Base-by-base conservation (phyloP, 2,329 filamentous ascomycete species). In the Aspergillus sp. region DNA sequence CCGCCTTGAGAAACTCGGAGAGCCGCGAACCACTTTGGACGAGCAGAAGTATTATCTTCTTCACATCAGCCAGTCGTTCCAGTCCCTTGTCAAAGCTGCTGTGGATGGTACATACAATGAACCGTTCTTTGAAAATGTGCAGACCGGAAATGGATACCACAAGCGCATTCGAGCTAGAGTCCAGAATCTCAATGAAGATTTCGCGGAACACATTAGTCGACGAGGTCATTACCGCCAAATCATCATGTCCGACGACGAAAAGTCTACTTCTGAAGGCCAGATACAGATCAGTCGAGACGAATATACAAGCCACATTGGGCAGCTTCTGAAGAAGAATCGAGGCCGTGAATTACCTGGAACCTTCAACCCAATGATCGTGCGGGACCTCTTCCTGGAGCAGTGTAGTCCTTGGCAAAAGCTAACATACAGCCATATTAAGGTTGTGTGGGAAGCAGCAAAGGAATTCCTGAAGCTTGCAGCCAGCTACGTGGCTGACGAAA, bases 351-450 rank as follows among this genome's bases (percentile, higher is more conserved):
- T 86, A 0, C 77, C 79, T 0, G 79, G 81, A 0, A 78, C 70
- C 0, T 83, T 80, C 60, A 82, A 82, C 49, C 75, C 81, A 0
- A 58, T 79, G 45, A 65, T 85, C 7, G 71, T 85, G 0, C 66
- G 68, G 0, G 75, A 83, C 26, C 59, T 86, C 0, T 86, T 86
- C 56, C 65, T 65, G 19, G 73, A 82, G 41, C 80, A 85, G 48
- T 80, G 74, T 0, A 46, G 53, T 5, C 74, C 73, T 0, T 86
- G 80, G 82, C 59, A 70, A 38, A 29, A 47, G 0, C 69, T 76
- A 3, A 67, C 62, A 2, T 46, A 39, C 2, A 39, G 50, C 0
- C 70, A 74, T 45, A 61, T 74, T 35, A 51, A 61, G 3, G 59
- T 49, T 0, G 59, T 76, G 32, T 59, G 65, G 34, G 41, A 52